phyloP scores from a whole-genome alignment of 345 rosid genomes.

The Hibiscus tridactylites region DNA sequence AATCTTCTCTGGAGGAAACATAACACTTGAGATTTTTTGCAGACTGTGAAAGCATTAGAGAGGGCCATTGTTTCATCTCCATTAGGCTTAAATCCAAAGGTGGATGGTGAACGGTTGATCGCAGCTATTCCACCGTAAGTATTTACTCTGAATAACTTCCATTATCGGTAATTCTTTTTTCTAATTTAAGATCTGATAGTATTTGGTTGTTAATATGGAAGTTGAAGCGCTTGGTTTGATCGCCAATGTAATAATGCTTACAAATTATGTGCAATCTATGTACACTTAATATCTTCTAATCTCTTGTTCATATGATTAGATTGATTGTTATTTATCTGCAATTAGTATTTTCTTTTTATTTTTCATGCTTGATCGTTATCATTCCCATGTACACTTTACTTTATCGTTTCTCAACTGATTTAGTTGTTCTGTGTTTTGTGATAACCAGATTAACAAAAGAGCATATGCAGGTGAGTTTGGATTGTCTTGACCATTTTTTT shows the following conservation, averaged over 20 bases:
- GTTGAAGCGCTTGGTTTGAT: neutral
- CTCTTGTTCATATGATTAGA: too few species aligned
- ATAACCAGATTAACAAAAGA: slow-evolving; percentile 80
- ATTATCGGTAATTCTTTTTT: neutral
- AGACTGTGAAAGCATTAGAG: slow-evolving; percentile 77
- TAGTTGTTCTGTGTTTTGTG: neutral
- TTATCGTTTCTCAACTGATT: slow-evolving; percentile 10
- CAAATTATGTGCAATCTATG: neutral
- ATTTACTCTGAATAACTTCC: neutral
- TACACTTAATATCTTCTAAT: neutral
- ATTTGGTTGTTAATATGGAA: neutral
- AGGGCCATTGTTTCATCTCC: slow-evolving; percentile 84
- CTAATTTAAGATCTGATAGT: neutral
- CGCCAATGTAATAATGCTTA: neutral
- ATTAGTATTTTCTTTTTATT: neutral
- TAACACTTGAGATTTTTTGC: slow-evolving; percentile 17
- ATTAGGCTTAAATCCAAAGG: slow-evolving; percentile 76
- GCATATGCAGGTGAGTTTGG: slow-evolving; percentile 61
- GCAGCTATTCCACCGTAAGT: slow-evolving; percentile 83
- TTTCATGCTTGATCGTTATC: neutral
- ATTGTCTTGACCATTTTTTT: neutral
- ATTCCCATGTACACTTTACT: neutral
- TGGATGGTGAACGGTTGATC: slow-evolving; percentile 71
- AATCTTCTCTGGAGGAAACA: neutral
- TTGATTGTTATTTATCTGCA: neutral